Conservation (phyloP, 495 filamentous ascomycete species). For the Tuber calosporum region DNA sequence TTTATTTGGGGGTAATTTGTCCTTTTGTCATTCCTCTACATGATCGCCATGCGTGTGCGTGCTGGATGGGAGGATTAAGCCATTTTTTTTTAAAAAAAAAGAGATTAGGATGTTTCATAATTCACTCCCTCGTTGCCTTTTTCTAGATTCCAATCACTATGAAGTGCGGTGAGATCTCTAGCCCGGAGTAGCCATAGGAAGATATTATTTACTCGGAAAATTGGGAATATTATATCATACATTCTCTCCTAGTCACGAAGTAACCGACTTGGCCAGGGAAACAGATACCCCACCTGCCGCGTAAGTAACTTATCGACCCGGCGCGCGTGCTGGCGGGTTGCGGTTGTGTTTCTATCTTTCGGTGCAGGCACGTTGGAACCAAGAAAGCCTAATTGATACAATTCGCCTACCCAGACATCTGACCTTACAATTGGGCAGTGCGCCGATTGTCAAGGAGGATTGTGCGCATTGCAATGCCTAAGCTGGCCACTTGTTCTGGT, state of each 20-base stretch:
- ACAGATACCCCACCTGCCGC: not conserved
- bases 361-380: not conserved
- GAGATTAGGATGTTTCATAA: slow-evolving; percentile 4
- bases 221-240: not conserved
- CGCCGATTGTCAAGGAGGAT: not conserved
- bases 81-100: slow-evolving; percentile 5
- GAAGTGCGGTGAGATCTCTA: not conserved
- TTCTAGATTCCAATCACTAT: slow-evolving; percentile 2
- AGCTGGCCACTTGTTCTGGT: not conserved
- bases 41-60: not conserved
- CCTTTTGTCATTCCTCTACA: not conserved
- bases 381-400: not conserved
- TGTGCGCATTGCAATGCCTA: not conserved
- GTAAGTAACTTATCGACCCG: no score
- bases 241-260: not conserved
- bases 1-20: not conserved
- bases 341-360: not conserved
- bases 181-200: not conserved
- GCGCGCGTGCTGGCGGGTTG: not conserved
- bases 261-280: not conserved
- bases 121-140: slow-evolving; percentile 3
- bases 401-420: not conserved
- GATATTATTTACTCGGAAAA: not conserved
- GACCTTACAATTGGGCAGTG: not conserved
- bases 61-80: not conserved